phyloP scores from a whole-genome alignment of 768 basidiomycete species.

The Tricholoma furcatifolium region DNA sequence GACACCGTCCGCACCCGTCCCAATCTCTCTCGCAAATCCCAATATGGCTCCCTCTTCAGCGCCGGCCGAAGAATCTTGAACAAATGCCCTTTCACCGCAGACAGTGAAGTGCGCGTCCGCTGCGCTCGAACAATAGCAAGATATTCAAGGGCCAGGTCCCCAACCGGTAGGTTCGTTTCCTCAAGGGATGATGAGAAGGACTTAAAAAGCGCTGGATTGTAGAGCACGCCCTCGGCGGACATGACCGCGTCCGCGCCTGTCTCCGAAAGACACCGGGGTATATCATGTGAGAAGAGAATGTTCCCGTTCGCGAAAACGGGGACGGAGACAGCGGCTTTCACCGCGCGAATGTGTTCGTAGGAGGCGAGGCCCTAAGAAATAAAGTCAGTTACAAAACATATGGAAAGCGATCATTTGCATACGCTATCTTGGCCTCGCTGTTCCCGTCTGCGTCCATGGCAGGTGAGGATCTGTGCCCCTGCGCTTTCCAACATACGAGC shows the following conservation, averaged over 20 bases:
- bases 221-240: constrained; percentile 93
- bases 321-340: constrained; percentile 85
- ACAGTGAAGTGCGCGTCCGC: constrained; percentile 60
- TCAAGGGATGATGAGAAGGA: constrained; percentile 21
- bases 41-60: constrained; percentile 44
- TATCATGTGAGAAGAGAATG: constrained; percentile 83
- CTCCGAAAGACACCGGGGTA: constrained; percentile 70
- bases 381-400: constrained; percentile 3
- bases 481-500: constrained; percentile 95
- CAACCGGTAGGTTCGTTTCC: constrained; percentile 52
- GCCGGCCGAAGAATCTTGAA: constrained; percentile 90
- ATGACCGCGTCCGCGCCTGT: constrained; percentile 95
- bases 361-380: constrained; percentile 74
- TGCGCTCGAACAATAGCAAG: constrained; percentile 68
- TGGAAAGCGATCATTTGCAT: constrained; percentile 14
- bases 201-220: constrained; percentile 83
- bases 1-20: too few species aligned
- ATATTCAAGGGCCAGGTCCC: constrained; percentile 81
- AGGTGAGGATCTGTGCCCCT: constrained; percentile 92
- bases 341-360: constrained; percentile 82
- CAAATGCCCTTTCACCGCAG: constrained; percentile 88
- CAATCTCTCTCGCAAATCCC: too few species aligned
- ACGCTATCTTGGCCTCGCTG: constrained; percentile 86
- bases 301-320: constrained; percentile 99
- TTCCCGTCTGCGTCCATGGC: constrained; percentile 88